Percentiles rank a stretch among this genome's conserved stretches.
Evolutionary conservation across 345 rosid species (phyloP).

Genomic region (Heritiera fomes): DNA sequence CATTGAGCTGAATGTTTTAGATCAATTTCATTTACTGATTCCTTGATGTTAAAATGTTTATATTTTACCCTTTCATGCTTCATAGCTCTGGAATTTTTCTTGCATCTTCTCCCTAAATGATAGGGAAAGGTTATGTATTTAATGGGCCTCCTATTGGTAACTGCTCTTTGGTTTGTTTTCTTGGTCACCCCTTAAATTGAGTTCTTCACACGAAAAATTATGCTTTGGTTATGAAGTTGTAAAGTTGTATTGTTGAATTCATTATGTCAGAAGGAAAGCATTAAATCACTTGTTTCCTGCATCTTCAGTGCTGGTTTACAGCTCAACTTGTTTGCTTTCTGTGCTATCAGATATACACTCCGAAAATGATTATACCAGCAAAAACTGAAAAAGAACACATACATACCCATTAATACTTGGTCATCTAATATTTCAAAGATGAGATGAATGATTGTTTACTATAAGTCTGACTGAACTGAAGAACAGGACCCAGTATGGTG

Average conservation of each 20-base stretch:
- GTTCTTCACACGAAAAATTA: neutral
- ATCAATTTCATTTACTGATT: neutral
- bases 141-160: neutral
- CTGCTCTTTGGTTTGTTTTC: neutral
- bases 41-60: neutral
- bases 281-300: neutral
- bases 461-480: neutral
- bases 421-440: conserved; percentile 9
- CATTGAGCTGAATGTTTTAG: neutral
- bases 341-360: neutral
- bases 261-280: neutral
- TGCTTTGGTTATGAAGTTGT: neutral
- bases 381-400: neutral
- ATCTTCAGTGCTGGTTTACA: neutral
- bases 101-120: neutral
- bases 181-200: neutral
- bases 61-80: neutral
- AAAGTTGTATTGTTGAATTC: neutral
- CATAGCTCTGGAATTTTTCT: neutral
- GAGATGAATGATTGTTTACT: conserved; percentile 5
- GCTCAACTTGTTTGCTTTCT: neutral
- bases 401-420: neutral
- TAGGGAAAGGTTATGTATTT: conserved; percentile 3
- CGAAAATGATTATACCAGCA: neutral
- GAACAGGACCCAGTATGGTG: neutral